A percentile compares a stretch with the other conserved stretches of the same genome.
These are phyloP conservation scores for Diaporthe citri DNA, from an alignment of 2,329 filamentous ascomycete genomes.

Conservation along the genomic window DNA sequence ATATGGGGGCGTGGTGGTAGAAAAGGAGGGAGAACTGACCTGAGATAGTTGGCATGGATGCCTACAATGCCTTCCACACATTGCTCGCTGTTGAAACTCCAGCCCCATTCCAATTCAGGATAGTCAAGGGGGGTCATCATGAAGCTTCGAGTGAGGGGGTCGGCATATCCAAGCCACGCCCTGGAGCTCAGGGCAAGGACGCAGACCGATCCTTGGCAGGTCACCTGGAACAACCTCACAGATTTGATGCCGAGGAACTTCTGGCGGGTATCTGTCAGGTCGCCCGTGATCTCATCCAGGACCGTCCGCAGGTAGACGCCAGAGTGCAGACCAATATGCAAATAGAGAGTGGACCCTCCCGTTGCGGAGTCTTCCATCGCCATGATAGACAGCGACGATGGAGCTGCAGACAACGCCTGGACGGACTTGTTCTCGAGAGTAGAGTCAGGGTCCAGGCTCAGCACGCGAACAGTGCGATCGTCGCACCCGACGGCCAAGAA, in stretches of 20 bases:
- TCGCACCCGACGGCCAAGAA: constrained; percentile 97
- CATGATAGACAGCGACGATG: constrained; percentile 91
- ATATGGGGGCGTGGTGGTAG: constrained; percentile 51
- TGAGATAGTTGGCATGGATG: constrained; percentile 87
- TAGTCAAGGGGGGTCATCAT: constrained; percentile 94
- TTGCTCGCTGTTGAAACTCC: constrained; percentile 96
- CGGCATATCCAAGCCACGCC: constrained; percentile 96
- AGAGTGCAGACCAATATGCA: constrained; percentile 95
- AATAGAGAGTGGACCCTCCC: constrained; percentile 88
- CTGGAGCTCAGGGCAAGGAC: constrained; percentile 92
- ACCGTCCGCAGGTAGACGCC: constrained; percentile 97
- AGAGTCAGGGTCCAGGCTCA: constrained; percentile 89
- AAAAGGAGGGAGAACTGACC: constrained; percentile 67
- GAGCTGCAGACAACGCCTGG: constrained; percentile 90
- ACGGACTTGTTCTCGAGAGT: constrained; percentile 95
- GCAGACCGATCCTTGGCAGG: constrained; percentile 84
- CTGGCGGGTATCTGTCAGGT: constrained; percentile 93
- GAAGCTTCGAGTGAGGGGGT: constrained; percentile 87
- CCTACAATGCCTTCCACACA: constrained; percentile 95
- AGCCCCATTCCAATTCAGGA: constrained; percentile 89
- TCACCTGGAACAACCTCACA: constrained; percentile 92
- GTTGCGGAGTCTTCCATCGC: constrained; percentile 95
- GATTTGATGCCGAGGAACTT: constrained; percentile 94
- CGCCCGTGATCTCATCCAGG: constrained; percentile 93
- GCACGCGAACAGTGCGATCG: constrained; percentile 93